phyloP scores from a whole-genome alignment of 2,329 filamentous ascomycete genomes.

The Sporothrix curviconia region DNA sequence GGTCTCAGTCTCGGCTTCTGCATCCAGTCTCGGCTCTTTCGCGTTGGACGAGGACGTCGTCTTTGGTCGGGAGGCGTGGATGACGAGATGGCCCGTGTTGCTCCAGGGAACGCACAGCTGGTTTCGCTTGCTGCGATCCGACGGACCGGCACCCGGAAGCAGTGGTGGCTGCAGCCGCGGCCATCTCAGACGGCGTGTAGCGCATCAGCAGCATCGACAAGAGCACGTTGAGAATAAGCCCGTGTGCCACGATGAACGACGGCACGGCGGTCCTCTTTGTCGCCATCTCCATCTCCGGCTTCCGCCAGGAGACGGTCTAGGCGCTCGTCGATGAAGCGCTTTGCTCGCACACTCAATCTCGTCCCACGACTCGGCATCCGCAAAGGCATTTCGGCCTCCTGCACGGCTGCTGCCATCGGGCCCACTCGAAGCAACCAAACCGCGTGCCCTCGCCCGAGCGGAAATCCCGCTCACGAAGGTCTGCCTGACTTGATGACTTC shows the following conservation, averaged over 20 bases:
- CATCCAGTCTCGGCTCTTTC: background rate
- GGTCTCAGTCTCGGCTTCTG: background rate
- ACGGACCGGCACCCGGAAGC: background rate
- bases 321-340: conserved; percentile 59
- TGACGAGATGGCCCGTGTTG: conserved; percentile 46
- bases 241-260: conserved; percentile 74
- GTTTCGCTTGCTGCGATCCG: conserved; percentile 6
- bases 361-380: conserved; percentile 59
- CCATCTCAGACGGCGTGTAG: conserved; percentile 33
- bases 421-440: conserved; percentile 34
- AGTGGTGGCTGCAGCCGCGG: conserved; percentile 18
- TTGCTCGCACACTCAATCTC: conserved; percentile 59
- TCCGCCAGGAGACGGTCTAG: conserved; percentile 49
- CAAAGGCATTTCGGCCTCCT: conserved; percentile 8
- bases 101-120: conserved; percentile 38
- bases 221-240: conserved; percentile 67
- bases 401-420: background rate
- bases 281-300: background rate
- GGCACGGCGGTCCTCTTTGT: conserved; percentile 20
- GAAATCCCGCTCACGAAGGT: conserved; percentile 68
- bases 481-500: conserved; percentile 35
- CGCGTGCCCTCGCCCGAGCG: conserved; percentile 62
- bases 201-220: conserved; percentile 56
- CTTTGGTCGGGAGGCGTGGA: conserved; percentile 10
- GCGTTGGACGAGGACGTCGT: no score